Percentiles rank a stretch among this genome's conserved stretches.
phyloP scores from a whole-genome alignment of 2,329 filamentous ascomycete genomes.

The Aspergillus puulaauensis region DNA sequence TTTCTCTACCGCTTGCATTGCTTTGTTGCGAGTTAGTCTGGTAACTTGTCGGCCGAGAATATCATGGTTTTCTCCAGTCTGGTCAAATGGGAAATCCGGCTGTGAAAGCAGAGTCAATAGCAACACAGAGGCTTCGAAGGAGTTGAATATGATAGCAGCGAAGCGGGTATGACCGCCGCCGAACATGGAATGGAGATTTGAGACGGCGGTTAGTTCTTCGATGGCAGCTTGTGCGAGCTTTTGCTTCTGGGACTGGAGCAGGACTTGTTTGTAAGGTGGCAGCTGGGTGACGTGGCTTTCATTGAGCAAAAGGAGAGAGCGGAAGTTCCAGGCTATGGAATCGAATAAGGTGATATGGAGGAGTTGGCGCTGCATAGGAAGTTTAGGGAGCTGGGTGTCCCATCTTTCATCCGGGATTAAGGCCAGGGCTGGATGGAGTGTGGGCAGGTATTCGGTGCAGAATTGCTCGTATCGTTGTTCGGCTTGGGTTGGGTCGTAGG shows the following conservation, averaged over 20 bases:
- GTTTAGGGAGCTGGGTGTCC: neutral
- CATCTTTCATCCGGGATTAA: neutral
- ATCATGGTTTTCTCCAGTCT: neutral
- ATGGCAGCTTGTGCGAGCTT: neutral
- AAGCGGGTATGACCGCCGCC: slow-evolving; percentile 2
- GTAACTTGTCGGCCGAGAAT: neutral
- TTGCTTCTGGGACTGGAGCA: neutral
- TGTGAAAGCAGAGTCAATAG: neutral
- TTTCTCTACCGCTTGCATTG: slow-evolving; percentile 5
- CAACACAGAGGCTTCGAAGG: neutral
- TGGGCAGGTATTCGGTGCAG: slow-evolving; percentile 4
- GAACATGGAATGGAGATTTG: neutral
- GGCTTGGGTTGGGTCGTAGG: slow-evolving; percentile 1
- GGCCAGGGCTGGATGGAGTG: neutral
- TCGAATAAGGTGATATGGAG: slow-evolving; percentile 10
- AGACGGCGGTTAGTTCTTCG: neutral
- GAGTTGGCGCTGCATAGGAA: slow-evolving; percentile 7
- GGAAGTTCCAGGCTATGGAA: slow-evolving; percentile 8
- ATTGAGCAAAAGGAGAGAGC: neutral
- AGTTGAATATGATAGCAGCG: neutral
- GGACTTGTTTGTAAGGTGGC: neutral
- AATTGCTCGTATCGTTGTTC: slow-evolving; percentile 10
- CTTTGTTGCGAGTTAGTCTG: neutral
- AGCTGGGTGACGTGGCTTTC: neutral
- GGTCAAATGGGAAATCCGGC: neutral